phyloP scores from a whole-genome alignment of 257 asterid genomes.

The Haberlea rhodopensis region DNA sequence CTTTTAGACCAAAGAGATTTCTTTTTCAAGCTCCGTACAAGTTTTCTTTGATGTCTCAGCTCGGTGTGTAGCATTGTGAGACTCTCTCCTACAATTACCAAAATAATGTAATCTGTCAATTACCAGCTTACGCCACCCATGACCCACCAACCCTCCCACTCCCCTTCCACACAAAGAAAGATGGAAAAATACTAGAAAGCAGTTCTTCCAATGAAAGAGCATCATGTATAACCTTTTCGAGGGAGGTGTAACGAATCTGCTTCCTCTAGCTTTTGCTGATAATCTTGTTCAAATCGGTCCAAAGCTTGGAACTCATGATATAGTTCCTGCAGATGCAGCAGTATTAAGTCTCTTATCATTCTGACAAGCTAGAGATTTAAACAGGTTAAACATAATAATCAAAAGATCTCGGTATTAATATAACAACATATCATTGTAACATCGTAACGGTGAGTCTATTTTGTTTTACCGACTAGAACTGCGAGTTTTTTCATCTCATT shows the following conservation, averaged over 20 bases:
- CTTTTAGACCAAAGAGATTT: conserved; percentile 96
- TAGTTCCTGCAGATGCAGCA: conserved; percentile 65
- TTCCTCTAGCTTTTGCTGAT: conserved; percentile 86
- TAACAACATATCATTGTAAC: no score
- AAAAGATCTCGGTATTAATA: conserved; percentile 10
- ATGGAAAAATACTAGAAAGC: conserved; percentile 11
- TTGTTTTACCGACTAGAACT: neutral
- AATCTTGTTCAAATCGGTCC: conserved; percentile 92
- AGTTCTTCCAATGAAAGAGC: conserved; percentile 10
- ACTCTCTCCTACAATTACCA: conserved; percentile 62
- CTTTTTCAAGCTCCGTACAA: conserved; percentile 83
- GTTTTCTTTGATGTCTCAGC: conserved; percentile 87
- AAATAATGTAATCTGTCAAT: conserved; percentile 15
- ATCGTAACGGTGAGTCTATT: neutral
- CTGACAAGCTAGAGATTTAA: conserved; percentile 12
- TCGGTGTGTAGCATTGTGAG: conserved; percentile 78
- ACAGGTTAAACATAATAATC: conserved; percentile 13
- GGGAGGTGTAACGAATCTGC: conserved; percentile 86
- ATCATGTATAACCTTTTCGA: conserved; percentile 63
- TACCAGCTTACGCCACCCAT: conserved; percentile 8
- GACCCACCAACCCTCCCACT: conserved; percentile 3
- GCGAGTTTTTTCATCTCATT: neutral
- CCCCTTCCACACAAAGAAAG: conserved; percentile 12
- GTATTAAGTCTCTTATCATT: conserved; percentile 23
- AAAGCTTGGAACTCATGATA: conserved; percentile 92